phyloP scores from a whole-genome alignment of 768 basidiomycete genomes.

The Leccinum uliginosum region DNA sequence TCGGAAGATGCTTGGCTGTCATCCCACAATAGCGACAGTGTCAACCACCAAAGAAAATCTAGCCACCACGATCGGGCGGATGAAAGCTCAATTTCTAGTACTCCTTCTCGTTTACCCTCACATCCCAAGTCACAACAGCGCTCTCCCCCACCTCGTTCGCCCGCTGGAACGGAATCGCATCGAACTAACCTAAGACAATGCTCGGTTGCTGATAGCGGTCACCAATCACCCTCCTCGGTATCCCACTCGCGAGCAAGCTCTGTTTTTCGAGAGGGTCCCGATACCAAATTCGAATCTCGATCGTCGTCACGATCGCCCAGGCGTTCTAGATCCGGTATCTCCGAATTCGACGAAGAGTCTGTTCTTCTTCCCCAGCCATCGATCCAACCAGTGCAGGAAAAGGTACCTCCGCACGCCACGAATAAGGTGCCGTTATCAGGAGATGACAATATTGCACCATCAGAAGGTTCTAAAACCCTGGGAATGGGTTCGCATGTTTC shows the following conservation, averaged over 20 bases:
- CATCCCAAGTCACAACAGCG: conserved; percentile 16
- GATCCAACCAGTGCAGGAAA: conserved; percentile 34
- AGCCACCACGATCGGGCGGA: conserved; percentile 24
- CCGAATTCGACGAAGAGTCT: conserved; percentile 20
- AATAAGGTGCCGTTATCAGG: conserved; percentile 9
- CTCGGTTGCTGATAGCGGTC: conserved; percentile 9
- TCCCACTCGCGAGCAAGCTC: conserved; percentile 28
- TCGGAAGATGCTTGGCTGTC: conserved; percentile 31
- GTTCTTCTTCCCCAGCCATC: conserved; percentile 15
- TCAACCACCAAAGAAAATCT: conserved; percentile 21
- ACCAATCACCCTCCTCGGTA: conserved; percentile 15
- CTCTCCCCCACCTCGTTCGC: conserved; percentile 24
- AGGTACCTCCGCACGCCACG: conserved; percentile 22
- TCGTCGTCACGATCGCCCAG: conserved; percentile 54
- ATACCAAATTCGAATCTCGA: conserved; percentile 37
- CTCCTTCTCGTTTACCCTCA: conserved; percentile 26
- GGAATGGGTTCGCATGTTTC: conserved; percentile 14
- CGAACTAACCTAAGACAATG: conserved; percentile 1
- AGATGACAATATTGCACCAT: conserved; percentile 9
- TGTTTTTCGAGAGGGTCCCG: conserved; percentile 26
- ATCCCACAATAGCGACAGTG: conserved; percentile 29
- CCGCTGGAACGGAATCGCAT: conserved; percentile 4
- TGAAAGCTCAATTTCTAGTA: conserved; percentile 31
- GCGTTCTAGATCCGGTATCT: conserved; percentile 24
- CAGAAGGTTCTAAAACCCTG: conserved; percentile 18